Evolutionary conservation across 176 grass and related monocot species (phyloP), one percentile per base, ranked within the genome.

Genomic region (Triticum timopheevii): DNA sequence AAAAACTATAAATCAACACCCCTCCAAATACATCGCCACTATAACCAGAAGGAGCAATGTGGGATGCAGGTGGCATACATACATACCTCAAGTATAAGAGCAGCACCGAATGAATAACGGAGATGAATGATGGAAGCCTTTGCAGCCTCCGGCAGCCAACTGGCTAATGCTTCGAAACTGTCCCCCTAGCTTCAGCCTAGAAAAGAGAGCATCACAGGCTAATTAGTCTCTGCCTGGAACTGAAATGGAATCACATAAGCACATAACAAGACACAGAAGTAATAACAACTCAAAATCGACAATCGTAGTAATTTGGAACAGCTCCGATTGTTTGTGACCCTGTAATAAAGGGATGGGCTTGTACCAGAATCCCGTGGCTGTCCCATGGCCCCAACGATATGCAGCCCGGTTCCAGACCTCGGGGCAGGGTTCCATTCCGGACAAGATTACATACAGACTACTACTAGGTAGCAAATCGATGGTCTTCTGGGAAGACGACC

Each of bases 21-120:
- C 3, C 17, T 8, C 79, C 25, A 81, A 33, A 81, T 49, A 42
- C 38, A 76, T 35, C 35, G 24, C n/a, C 50, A 16, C 45, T 42
- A 44, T 11, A 42, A 70, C 78, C 16, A 79, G 40, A 25, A 49
- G 10, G 56, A 61, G 11, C 13, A 70, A 78, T 69, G 62, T 20
- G 4, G 49, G 23, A 23, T 61, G 8, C 5, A 28, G 11, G 36
- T 25, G 24, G 34, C 22, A 66, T 44, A 3, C 40, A 42, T 42
- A 42, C 61, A 39, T 49, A 87, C 89, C 89, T 87, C 72, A 65
- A 65, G 30, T 84, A 0, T 3, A 59, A 59, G 54, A 59, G 54
- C 54, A 59, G 54, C 54, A 3, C 10, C 9, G 39, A 38, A 56
- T 6, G 52, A 59, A 22, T 30, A 63, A 79, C 10, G 30, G 8